Percentiles rank a stretch among this genome's conserved stretches.
These are phyloP conservation scores for Tetragonia tetragonoides DNA, from an alignment of 148 eudicot genomes.

Conservation along the genomic window DNA sequence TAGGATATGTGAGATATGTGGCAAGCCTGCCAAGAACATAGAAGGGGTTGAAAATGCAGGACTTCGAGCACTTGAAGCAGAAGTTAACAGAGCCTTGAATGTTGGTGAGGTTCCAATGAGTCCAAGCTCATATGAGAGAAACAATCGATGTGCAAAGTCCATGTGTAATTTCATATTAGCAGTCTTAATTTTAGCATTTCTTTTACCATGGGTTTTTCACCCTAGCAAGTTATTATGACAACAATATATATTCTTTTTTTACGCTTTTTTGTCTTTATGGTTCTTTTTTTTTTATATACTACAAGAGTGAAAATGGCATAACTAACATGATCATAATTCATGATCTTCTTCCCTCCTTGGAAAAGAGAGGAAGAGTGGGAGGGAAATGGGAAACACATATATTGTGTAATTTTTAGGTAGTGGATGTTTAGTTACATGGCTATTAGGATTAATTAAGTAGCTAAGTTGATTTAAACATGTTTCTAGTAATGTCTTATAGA, in stretches of 20 bases:
- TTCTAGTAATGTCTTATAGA: too few species aligned
- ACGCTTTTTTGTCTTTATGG: too few species aligned
- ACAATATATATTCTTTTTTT: not conserved
- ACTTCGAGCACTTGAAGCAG: slow-evolving; percentile 13
- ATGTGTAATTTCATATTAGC: slow-evolving; percentile 37
- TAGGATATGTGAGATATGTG: slow-evolving; percentile 65
- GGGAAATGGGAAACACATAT: too few species aligned
- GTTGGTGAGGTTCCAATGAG: not conserved
- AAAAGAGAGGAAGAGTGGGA: too few species aligned
- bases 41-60: slow-evolving; percentile 31
- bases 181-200: slow-evolving; percentile 31
- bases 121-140: not conserved
- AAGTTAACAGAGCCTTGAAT: slow-evolving; percentile 22
- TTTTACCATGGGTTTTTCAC: slow-evolving; percentile 41
- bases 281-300: too few species aligned
- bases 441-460: too few species aligned
- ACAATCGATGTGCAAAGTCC: slow-evolving; percentile 12
- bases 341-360: too few species aligned
- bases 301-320: too few species aligned
- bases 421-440: too few species aligned
- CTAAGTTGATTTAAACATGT: too few species aligned
- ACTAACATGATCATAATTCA: too few species aligned
- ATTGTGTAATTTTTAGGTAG: too few species aligned
- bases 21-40: slow-evolving; percentile 38
- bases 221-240: slow-evolving; percentile 13